A percentile compares a stretch with the other conserved stretches of the same genome.
Evolutionary conservation across 768 basidiomycete genomes (phyloP).

Genomic region (Erythrobasidium yunnanense): DNA sequence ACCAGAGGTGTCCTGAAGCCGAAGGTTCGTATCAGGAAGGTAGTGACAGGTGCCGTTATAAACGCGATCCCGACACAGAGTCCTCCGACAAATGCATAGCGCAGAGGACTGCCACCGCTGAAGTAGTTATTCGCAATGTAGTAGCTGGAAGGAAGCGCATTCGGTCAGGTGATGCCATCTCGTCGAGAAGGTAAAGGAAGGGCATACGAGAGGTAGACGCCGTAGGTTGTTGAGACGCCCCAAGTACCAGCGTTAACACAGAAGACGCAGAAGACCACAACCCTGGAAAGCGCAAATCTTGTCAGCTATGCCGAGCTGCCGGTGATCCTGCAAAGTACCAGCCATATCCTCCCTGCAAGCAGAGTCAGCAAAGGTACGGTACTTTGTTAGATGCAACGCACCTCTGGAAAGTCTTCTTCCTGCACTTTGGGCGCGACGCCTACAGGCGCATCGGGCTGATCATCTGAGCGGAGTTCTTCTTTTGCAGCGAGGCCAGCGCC

Average conservation of each 20-base stretch:
- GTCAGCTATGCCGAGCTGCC: not conserved
- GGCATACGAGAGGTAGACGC: not conserved
- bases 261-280: not conserved
- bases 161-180: not conserved
- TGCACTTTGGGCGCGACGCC: too few species aligned
- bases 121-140: slow-evolving; percentile 27
- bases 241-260: not conserved
- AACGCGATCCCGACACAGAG: slow-evolving; percentile 31
- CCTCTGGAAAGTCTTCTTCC: slow-evolving; percentile 1
- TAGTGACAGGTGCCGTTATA: slow-evolving; percentile 33
- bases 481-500: too few species aligned
- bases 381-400: not conserved
- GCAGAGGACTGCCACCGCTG: slow-evolving; percentile 29
- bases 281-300: not conserved
- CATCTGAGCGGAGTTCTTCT: too few species aligned
- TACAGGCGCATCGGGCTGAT: too few species aligned
- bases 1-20: slow-evolving; percentile 30
- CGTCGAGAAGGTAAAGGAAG: not conserved
- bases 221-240: not conserved
- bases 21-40: slow-evolving; percentile 31
- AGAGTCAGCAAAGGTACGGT: not conserved
- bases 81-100: slow-evolving; percentile 36
- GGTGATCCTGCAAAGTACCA: not conserved
- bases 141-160: not conserved
- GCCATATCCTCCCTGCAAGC: not conserved